phyloP scores from a whole-genome alignment of 768 basidiomycete species.

The Kwoniella newhampshirensis region DNA sequence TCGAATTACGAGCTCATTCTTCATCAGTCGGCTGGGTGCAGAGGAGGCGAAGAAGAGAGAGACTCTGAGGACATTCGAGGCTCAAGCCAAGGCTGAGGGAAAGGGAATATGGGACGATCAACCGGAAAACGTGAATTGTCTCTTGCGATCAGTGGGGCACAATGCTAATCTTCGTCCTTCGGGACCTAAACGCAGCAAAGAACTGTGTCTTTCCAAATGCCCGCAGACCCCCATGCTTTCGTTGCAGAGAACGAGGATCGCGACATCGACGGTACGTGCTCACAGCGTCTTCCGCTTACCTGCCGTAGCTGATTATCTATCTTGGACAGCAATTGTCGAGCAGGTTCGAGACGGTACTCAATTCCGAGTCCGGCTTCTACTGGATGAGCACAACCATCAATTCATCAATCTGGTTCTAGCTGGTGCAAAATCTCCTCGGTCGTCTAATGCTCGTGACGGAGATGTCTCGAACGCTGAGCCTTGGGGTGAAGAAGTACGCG shows the following conservation, averaged over 20 bases:
- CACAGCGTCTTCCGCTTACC: constrained; percentile 7
- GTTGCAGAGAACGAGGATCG: constrained; percentile 90
- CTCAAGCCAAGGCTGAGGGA: constrained; percentile 47
- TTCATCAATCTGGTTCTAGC: constrained; percentile 67
- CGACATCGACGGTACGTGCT: constrained; percentile 69
- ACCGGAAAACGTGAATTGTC: constrained; percentile 44
- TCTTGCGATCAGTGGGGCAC: background rate
- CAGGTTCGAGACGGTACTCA: constrained; percentile 91
- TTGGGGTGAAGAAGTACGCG: constrained; percentile 81
- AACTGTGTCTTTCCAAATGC: constrained; percentile 80
- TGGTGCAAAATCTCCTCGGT: constrained; percentile 52
- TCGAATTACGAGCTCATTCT: background rate
- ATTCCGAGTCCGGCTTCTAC: constrained; percentile 78
- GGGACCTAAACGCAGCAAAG: too few relatives aligned
- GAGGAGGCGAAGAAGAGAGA: constrained; percentile 78
- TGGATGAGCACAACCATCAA: constrained; percentile 88
- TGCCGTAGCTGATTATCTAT: background rate
- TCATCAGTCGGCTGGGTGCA: constrained; percentile 54
- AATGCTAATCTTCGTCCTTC: background rate
- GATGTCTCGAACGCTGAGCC: constrained; percentile 59
- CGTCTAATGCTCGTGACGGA: constrained; percentile 43
- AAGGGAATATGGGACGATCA: constrained; percentile 75
- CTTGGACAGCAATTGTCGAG: constrained; percentile 75
- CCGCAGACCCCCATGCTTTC: constrained; percentile 81
- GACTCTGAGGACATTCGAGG: constrained; percentile 57